A percentile compares a stretch with the other conserved stretches of the same genome.
These are phyloP conservation scores for Geotrichum bryndzae DNA, from an alignment of 1,139 yeast genomes.

Conservation along the genomic window DNA sequence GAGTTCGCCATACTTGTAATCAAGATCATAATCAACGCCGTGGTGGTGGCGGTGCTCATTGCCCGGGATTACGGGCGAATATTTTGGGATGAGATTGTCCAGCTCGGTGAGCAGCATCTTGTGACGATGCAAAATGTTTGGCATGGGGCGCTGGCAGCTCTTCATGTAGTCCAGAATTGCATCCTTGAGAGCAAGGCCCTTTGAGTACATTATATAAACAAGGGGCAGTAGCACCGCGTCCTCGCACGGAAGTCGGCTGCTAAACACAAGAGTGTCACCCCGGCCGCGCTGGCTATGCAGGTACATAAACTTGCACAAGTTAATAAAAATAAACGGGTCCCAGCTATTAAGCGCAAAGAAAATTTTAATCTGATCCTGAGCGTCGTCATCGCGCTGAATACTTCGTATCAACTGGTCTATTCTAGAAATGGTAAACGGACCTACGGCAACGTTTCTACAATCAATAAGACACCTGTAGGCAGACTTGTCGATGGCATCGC, in stretches of 20 bases:
- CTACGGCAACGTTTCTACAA: not conserved
- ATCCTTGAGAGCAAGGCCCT: not conserved
- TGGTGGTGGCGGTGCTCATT: not conserved
- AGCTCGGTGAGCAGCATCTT: not conserved
- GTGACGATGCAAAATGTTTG: not conserved
- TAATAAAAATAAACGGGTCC: constrained; percentile 4
- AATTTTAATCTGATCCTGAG: not conserved
- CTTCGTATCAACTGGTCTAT: constrained; percentile 1
- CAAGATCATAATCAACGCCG: constrained; percentile 2
- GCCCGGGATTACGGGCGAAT: not conserved
- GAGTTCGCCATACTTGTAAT: not conserved
- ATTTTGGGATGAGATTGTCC: not conserved
- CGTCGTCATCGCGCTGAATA: not conserved
- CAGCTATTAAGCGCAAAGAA: not conserved
- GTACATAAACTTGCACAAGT: constrained; percentile 7
- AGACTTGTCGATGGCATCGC: not conserved
- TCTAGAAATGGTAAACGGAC: not conserved
- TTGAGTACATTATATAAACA: constrained; percentile 4
- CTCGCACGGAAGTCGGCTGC: not conserved
- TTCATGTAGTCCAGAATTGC: not conserved
- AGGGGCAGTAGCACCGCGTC: not conserved
- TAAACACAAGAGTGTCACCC: not conserved
- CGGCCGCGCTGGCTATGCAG: not conserved
- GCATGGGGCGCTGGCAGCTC: not conserved
- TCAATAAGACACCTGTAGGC: not conserved